Conservation (phyloP, 768 basidiomycete genomes). For the Royoungia palumana region DNA sequence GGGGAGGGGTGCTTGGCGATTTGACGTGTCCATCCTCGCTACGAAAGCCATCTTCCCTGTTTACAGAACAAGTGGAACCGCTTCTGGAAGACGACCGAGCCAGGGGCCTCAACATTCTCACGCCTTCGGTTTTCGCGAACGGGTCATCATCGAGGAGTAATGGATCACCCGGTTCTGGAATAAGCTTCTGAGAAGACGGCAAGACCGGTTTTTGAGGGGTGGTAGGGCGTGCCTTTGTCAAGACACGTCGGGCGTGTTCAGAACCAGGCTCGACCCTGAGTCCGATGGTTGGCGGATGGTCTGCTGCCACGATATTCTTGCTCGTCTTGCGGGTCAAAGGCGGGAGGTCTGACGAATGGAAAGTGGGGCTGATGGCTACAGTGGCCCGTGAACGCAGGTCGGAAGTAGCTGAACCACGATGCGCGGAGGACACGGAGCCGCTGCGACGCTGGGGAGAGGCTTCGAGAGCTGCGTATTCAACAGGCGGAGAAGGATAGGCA, state of each 20-base stretch:
- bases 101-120: slow-evolving; percentile 41
- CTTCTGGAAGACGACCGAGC: slow-evolving; percentile 2
- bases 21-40: slow-evolving; percentile 12
- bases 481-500: slow-evolving; percentile 30
- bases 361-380: slow-evolving; percentile 9
- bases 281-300: slow-evolving; percentile 9
- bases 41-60: slow-evolving; percentile 2
- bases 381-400: slow-evolving; percentile 1
- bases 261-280: slow-evolving; percentile 8
- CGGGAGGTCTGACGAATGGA: slow-evolving; percentile 13
- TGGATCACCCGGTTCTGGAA: slow-evolving; percentile 15
- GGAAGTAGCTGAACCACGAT: background rate
- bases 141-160: slow-evolving; percentile 35
- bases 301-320: slow-evolving; percentile 11
- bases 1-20: background rate
- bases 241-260: slow-evolving; percentile 21
- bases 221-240: slow-evolving; percentile 33
- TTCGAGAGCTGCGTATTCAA: slow-evolving; percentile 13
- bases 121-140: slow-evolving; percentile 54
- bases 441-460: slow-evolving; percentile 1
- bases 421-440: background rate
- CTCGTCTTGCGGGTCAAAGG: slow-evolving; percentile 15
- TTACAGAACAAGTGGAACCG: background rate
- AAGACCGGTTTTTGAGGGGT: slow-evolving; percentile 29
- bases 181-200: slow-evolving; percentile 6